Base-by-base conservation (phyloP, 169 alveolate genomes). In the Plasmodium chabaudi region DNA sequence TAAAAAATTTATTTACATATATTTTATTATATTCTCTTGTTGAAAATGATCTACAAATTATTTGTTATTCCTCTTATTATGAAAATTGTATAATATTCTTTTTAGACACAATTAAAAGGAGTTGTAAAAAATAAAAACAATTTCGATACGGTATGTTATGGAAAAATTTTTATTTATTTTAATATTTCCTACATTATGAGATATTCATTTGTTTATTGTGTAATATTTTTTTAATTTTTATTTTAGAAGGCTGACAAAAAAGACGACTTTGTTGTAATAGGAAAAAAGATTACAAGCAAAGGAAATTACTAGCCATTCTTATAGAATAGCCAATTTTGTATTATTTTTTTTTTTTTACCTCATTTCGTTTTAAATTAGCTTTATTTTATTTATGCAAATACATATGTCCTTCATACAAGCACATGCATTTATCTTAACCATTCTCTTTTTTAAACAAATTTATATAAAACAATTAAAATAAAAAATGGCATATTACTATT, bases 61-160 rank as follows among this genome's bases (percentile, higher is more conserved):
- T 34, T 34, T 34, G 0, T 21, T 21, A 21, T 21, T 34, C 7
- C 7, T 34, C 7, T 34, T 34, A 3, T 34, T 34, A 34, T 34
- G 42, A 3, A 34, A 34, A 34, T 34, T 5, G 7, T 34, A 34
- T 34, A 34, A 34, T 34, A 34, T 46, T 68, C 21, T 46, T 64
- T 77, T 49, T 42, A 77, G 89, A 64, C 82, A 44, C 65, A 79
- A 70, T 60, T 56, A 46, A 42, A 39, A 19, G 56, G 71, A 21
- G 15, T 49, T 5, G 53, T 47, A n/a, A 79, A 17, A 49, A 61
- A 39, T 53, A 67, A 77, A 23, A 69, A 49, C n/a, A 10, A 59
- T 23, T 77, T 63, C 12, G 77, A 61, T 21, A 75, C 59, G 59
- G n/a, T 15, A 51, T 15, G 2, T 51, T 9, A 3, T 51, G 3